Evolutionary conservation across 108 stramenopile species (phyloP).

Genomic region (Aurantiochytrium sp.): DNA sequence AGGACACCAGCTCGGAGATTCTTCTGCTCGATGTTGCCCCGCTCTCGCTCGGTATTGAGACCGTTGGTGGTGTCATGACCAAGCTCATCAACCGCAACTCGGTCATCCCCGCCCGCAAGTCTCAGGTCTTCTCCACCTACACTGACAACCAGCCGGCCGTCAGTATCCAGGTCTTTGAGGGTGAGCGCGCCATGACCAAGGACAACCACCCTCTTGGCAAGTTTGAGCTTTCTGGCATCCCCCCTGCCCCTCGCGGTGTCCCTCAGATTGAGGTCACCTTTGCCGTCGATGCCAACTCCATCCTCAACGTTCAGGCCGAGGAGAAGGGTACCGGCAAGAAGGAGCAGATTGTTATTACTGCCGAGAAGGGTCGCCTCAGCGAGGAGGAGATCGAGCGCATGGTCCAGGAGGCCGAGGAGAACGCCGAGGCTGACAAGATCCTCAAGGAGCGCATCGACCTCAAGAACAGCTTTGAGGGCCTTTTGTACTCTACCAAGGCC

Average conservation of each 20-base stretch:
- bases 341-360: slow-evolving; percentile 74
- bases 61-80: slow-evolving; percentile 87
- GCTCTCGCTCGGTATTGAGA: slow-evolving; percentile 80
- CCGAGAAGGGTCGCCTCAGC: slow-evolving; percentile 71
- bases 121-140: slow-evolving; percentile 82
- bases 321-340: slow-evolving; percentile 83
- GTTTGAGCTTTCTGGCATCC: slow-evolving; percentile 83
- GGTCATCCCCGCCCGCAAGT: slow-evolving; percentile 86
- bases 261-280: slow-evolving; percentile 88
- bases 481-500: slow-evolving; percentile 80
- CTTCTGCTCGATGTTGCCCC: slow-evolving; percentile 73
- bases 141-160: slow-evolving; percentile 87
- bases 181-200: slow-evolving; percentile 89
- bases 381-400: slow-evolving; percentile 77
- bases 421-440: slow-evolving; percentile 72
- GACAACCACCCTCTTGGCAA: slow-evolving; percentile 73
- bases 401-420: slow-evolving; percentile 81
- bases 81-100: slow-evolving; percentile 84
- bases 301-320: slow-evolving; percentile 74
- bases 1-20: slow-evolving; percentile 3
- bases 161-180: slow-evolving; percentile 86
- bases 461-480: slow-evolving; percentile 80
- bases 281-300: slow-evolving; percentile 86
- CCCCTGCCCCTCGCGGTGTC: slow-evolving; percentile 80
- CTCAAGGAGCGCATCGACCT: slow-evolving; percentile 73